Percentiles rank a stretch among this genome's conserved stretches.
These are phyloP conservation scores for Collybiopsis confluens DNA, from an alignment of 768 basidiomycete genomes.

Conservation along the genomic window DNA sequence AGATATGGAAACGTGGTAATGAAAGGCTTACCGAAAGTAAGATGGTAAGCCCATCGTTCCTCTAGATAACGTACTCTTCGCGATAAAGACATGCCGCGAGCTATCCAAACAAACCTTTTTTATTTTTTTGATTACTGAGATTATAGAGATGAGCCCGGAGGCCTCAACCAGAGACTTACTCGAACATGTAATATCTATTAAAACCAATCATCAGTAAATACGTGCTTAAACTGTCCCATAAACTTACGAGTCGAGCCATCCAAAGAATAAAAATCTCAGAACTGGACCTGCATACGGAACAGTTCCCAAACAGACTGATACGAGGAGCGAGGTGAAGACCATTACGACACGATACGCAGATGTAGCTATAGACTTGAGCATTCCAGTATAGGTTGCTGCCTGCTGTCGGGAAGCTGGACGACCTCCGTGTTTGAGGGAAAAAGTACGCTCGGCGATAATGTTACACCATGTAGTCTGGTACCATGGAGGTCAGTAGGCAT, in stretches of 20 bases:
- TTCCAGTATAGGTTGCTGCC: constrained; percentile 59
- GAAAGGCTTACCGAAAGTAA: constrained; percentile 63
- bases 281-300: constrained; percentile 64
- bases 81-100: constrained; percentile 66
- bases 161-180: constrained; percentile 41
- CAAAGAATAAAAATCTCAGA: constrained; percentile 68
- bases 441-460: constrained; percentile 71
- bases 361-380: constrained; percentile 71
- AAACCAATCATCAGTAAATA: no score
- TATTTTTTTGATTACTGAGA: no score
- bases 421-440: constrained; percentile 64
- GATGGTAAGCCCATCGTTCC: constrained; percentile 86
- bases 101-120: constrained; percentile 72
- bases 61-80: constrained; percentile 71
- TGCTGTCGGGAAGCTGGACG: constrained; percentile 44
- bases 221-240: no score
- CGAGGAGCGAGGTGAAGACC: constrained; percentile 68
- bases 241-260: constrained; percentile 85
- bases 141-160: neutral
- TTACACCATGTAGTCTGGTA: constrained; percentile 82
- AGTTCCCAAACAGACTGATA: constrained; percentile 60
- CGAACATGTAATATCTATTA: constrained; percentile 83
- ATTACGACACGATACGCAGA: constrained; percentile 82
- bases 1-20: neutral
- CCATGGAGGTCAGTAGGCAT: no score